Base-by-base conservation (phyloP, 1,284 basidiomycete species). In the Sanghuangporus weigelae region DNA sequence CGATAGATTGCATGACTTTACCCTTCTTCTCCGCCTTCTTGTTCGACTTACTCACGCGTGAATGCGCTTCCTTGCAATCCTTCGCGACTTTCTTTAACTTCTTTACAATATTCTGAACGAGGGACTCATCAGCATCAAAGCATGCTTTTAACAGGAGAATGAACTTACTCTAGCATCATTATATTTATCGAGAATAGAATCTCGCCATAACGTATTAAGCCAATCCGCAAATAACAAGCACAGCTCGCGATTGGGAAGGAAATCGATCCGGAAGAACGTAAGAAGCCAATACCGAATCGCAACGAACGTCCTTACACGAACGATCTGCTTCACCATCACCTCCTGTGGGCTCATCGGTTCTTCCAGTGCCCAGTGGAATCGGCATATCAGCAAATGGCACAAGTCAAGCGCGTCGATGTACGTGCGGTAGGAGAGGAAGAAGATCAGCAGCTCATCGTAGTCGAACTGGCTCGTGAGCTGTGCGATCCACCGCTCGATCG, bases 401-500 rank as follows among this genome's bases (percentile, higher is more conserved):
- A 95, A 78, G 70, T 94, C 90, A 62, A 88, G 76, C 4, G 89
- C 84, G 59, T 80, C 82, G 70, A 95, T 82, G 73, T 93, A 95
- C 38, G 88, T 85, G 62, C 93, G 85, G 71, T 93, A 95, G 1
- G 92, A 94, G 71, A 95, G 81, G 81, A 95, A 93, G 74, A 95
- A 95, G 68, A 90, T 85, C 63, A 92, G 80, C 23, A 95, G 79
- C 68, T 93, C 89, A 72, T 93, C 90, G 65, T 92, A 90, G 72
- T 91, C 86, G 68, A 93, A 78, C 69, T 90, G 86, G 70, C 87
- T 90, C 38, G 93, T 95, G 54, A 95, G 77, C 71, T 95, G 92
- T 0, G 92, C 92, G 64, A 95, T 87, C 91, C 92, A 93, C 1
- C 93, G 85, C 72, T 95, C 93, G 68, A 95, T 91, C 3, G 92